phyloP scores from a whole-genome alignment of 2,329 filamentous ascomycete species.

The Arthroderma sp. region DNA sequence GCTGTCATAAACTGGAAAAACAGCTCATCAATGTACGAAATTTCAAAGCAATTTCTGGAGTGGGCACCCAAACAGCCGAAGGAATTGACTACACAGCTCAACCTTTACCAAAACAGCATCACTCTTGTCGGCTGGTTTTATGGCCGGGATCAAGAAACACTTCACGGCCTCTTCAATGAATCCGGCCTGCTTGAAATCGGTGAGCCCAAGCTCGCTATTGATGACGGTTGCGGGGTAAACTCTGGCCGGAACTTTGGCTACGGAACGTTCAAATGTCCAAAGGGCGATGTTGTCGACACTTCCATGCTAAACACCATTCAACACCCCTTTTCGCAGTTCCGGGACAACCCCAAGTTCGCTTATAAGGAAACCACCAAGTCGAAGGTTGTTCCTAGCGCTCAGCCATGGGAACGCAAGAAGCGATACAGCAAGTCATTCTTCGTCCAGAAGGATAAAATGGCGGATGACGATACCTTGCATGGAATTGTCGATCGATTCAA shows the following conservation, averaged over 20 bases:
- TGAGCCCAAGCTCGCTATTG: constrained; percentile 4
- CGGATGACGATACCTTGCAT: constrained; percentile 4
- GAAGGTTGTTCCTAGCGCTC: neutral
- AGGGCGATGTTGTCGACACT: constrained; percentile 6
- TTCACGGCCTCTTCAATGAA: constrained; percentile 6
- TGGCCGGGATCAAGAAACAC: constrained; percentile 5
- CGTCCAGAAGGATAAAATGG: constrained; percentile 7
- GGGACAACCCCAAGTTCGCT: neutral
- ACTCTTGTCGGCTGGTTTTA: constrained; percentile 9
- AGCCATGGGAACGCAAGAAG: constrained; percentile 7
- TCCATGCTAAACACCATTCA: constrained; percentile 1
- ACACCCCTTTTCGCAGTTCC: neutral
- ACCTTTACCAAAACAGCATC: constrained; percentile 9
- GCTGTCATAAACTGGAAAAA: constrained; percentile 6
- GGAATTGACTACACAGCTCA: constrained; percentile 10
- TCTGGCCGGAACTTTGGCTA: constrained; percentile 9
- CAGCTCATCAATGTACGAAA: constrained; percentile 3
- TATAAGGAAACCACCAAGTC: neutral
- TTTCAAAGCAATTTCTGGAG: constrained; percentile 9
- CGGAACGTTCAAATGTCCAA: constrained; percentile 5
- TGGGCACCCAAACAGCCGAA: constrained; percentile 8
- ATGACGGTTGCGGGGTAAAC: constrained; percentile 7
- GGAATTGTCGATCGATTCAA: constrained; percentile 7
- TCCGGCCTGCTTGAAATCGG: constrained; percentile 9
- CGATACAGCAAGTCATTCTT: constrained; percentile 11